These are phyloP conservation scores for Akanthomyces uredinophilus DNA, from an alignment of 2,329 filamentous ascomycete species.

Conservation along the genomic window DNA sequence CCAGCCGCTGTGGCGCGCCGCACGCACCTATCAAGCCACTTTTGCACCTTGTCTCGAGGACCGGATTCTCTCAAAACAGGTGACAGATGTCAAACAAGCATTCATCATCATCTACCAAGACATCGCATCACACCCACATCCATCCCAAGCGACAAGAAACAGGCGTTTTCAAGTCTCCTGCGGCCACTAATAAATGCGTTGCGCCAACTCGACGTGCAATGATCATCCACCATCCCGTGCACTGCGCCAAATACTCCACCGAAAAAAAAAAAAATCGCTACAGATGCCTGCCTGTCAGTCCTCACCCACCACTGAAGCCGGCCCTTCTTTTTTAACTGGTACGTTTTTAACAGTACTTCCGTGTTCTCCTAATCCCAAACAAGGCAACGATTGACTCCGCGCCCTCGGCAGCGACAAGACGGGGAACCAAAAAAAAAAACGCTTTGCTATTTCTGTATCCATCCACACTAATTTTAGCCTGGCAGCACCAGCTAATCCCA, in stretches of 20 bases:
- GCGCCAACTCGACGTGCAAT: background rate
- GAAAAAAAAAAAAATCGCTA: background rate
- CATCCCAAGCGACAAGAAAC: no score
- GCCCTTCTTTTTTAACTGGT: background rate
- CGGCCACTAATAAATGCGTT: no score
- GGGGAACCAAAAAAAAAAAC: background rate
- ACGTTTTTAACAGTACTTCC: background rate
- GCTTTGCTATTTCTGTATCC: background rate
- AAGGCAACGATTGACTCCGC: background rate
- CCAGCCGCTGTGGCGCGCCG: background rate
- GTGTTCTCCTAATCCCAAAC: background rate
- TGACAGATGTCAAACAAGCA: no score
- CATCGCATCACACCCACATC: no score
- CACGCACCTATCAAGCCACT: background rate
- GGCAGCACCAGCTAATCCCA: background rate
- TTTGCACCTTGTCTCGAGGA: background rate
- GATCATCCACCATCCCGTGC: background rate
- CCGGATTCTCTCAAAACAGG: no score
- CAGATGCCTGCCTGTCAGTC: background rate
- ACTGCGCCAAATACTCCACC: background rate
- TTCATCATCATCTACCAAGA: no score
- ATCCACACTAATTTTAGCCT: background rate
- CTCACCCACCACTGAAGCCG: background rate
- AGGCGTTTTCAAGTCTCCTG: no score
- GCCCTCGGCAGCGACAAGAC: background rate